Evolutionary conservation across 306 rosid genomes (phyloP).

Genomic region (Trifolium subterraneum): DNA sequence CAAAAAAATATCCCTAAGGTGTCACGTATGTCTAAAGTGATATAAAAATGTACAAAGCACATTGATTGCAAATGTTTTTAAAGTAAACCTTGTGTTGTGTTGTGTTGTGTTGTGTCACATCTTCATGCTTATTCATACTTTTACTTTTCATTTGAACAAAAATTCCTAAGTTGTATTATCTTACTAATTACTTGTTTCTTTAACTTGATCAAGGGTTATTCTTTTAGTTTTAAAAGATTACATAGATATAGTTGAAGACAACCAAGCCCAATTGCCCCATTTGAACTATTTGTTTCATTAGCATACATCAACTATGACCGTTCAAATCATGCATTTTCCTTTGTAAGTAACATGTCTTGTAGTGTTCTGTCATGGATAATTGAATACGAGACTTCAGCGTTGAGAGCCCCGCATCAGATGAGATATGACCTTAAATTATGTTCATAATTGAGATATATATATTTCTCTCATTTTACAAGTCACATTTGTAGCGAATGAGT

Average conservation of each 20-base stretch:
- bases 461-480: neutral
- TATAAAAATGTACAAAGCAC: slow-evolving; percentile 47
- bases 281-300: slow-evolving; percentile 9
- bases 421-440: neutral
- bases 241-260: slow-evolving; percentile 17
- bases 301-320: slow-evolving; percentile 4
- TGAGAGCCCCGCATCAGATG: neutral
- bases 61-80: slow-evolving; percentile 55
- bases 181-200: slow-evolving; percentile 28
- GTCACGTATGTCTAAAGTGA: slow-evolving; percentile 57
- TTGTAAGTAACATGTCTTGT: neutral
- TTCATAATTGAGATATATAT: neutral
- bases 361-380: too few species aligned
- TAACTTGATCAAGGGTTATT: slow-evolving; percentile 2
- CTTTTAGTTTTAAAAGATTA: slow-evolving; percentile 12
- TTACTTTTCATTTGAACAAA: slow-evolving; percentile 39
- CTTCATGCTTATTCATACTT: slow-evolving; percentile 41
- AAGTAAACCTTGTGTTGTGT: slow-evolving; percentile 35
- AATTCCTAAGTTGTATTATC: slow-evolving; percentile 6
- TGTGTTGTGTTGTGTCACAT: slow-evolving; percentile 38
- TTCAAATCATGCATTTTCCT: neutral
- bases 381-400: neutral
- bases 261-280: slow-evolving; percentile 12
- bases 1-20: slow-evolving; percentile 54
- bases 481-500: too few species aligned